Conservation (phyloP, 305 asterid genomes). For the Solanum chacoense region DNA sequence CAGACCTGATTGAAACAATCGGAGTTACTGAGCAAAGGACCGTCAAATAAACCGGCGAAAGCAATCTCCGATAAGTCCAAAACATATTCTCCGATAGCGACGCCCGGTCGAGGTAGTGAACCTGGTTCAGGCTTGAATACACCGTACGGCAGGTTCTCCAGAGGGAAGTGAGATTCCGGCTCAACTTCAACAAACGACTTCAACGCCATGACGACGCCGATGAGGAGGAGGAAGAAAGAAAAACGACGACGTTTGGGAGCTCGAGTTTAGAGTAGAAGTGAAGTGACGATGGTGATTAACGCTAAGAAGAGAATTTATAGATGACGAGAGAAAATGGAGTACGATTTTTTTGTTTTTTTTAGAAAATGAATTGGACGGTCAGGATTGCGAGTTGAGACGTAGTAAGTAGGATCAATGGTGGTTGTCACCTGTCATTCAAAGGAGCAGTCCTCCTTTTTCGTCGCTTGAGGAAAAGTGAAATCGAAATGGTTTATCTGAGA, state of each 20-base stretch:
- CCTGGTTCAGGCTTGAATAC: conserved; percentile 51
- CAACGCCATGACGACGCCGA: conserved; percentile 33
- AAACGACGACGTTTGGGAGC: neutral
- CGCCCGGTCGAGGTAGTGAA: conserved; percentile 62
- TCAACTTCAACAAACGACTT: conserved; percentile 67
- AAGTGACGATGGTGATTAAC: neutral
- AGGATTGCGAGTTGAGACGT: neutral
- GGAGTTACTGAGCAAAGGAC: conserved; percentile 48
- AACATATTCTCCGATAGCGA: conserved; percentile 74
- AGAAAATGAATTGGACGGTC: neutral
- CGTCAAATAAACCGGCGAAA: conserved; percentile 71
- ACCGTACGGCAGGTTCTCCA: conserved; percentile 91
- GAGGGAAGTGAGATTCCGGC: conserved; percentile 87
- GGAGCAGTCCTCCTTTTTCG: neutral
- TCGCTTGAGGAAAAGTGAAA: neutral
- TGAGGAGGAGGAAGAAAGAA: neutral
- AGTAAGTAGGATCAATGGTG: neutral
- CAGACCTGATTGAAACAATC: conserved; percentile 80
- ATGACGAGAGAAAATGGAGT: neutral
- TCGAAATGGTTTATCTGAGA: neutral
- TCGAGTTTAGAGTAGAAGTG: neutral
- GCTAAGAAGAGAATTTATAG: neutral
- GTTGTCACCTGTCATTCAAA: neutral
- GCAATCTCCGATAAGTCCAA: conserved; percentile 66
- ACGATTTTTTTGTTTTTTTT: neutral